phyloP scores from a whole-genome alignment of 169 alveolate species.

The Plasmodium billcollinsi region DNA sequence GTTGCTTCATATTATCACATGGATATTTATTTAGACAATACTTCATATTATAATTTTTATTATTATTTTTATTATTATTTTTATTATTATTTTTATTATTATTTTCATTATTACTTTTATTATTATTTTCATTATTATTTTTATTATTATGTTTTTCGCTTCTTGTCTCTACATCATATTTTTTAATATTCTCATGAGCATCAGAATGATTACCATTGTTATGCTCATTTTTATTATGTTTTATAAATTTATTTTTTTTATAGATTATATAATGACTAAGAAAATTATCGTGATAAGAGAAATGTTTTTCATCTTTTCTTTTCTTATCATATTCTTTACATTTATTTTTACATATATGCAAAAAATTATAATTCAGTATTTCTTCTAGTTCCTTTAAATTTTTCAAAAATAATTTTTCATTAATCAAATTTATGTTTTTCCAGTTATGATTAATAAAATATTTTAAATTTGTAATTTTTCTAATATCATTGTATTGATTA shows the following conservation, averaged over 20 bases:
- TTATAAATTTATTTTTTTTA: not conserved
- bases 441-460: constrained; percentile 1
- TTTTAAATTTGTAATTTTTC: constrained; percentile 19
- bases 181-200: too few relatives aligned
- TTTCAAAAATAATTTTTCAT: constrained; percentile 19
- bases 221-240: not conserved
- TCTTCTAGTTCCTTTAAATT: constrained; percentile 25
- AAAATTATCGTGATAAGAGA: constrained; percentile 43
- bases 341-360: not conserved
- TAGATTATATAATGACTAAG: constrained; percentile 2
- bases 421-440: constrained; percentile 15
- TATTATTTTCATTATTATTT: too few relatives aligned
- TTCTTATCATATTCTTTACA: not conserved
- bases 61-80: too few relatives aligned
- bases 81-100: too few relatives aligned
- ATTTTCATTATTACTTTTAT: too few relatives aligned
- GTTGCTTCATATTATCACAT: too few relatives aligned
- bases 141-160: too few relatives aligned
- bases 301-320: not conserved
- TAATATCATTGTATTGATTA: not conserved
- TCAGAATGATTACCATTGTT: not conserved
- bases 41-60: too few relatives aligned
- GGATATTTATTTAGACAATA: too few relatives aligned
- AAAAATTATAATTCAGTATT: constrained; percentile 31
- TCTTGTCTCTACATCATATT: too few relatives aligned